Percentiles rank a stretch among this genome's conserved stretches.
Conservation (phyloP, 768 basidiomycete genomes). For the button mushroom (Agaricus bisporus) region DNA sequence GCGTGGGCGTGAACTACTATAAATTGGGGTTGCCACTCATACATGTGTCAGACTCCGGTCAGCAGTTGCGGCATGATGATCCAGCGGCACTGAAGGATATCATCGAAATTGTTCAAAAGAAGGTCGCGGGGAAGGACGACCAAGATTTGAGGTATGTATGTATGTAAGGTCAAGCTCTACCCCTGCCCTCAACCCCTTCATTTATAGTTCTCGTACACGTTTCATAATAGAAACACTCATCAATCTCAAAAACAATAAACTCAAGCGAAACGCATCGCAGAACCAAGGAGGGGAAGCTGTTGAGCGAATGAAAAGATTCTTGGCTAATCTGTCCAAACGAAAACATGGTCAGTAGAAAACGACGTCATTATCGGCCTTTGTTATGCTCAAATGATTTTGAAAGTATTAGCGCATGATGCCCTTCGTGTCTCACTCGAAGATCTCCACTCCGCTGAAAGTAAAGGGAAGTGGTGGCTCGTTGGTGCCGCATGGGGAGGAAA, state of each 20-base stretch:
- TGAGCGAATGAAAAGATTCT: constrained; percentile 84
- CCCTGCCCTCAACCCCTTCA: not conserved
- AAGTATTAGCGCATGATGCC: constrained; percentile 81
- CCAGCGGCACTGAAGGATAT: constrained; percentile 91
- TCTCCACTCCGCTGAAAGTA: constrained; percentile 73
- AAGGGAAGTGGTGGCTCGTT: constrained; percentile 98
- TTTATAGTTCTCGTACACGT: constrained; percentile 72
- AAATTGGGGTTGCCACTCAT: not conserved
- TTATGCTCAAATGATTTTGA: not conserved
- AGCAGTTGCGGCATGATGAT: constrained; percentile 87
- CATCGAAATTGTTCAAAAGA: constrained; percentile 71
- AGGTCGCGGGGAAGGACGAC: constrained; percentile 47
- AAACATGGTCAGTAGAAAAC: constrained; percentile 48
- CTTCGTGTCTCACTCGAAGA: constrained; percentile 84
- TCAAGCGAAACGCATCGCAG: constrained; percentile 55
- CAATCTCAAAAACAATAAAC: constrained; percentile 90
- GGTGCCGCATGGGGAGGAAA: constrained; percentile 95
- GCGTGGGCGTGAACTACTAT: constrained; percentile 19
- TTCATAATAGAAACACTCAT: constrained; percentile 95
- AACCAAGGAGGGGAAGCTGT: constrained; percentile 73
- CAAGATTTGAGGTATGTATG: constrained; percentile 41
- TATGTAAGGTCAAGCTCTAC: not conserved
- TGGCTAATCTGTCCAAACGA: constrained; percentile 70
- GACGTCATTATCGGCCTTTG: not conserved
- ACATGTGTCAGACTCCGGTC: constrained; percentile 71